These are phyloP conservation scores for Pseudogymnoascus sp. DNA, from an alignment of 2,329 filamentous ascomycete genomes.

Conservation along the genomic window DNA sequence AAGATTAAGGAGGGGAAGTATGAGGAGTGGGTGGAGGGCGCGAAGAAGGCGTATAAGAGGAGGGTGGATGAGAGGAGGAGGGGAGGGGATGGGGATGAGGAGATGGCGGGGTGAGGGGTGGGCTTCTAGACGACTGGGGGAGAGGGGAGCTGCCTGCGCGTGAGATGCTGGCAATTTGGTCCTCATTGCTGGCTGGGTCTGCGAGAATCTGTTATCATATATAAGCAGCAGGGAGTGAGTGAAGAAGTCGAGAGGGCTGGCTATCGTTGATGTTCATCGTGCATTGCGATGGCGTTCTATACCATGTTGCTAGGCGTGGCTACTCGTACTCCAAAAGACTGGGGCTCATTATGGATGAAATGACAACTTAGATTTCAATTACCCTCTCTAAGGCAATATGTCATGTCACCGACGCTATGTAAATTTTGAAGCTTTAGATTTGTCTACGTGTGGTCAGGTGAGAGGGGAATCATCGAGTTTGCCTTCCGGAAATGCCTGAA, in stretches of 20 bases:
- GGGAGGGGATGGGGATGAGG: slow-evolving; percentile 21
- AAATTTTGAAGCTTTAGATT: background rate
- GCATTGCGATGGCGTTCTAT: slow-evolving; percentile 1
- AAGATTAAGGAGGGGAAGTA: slow-evolving; percentile 68
- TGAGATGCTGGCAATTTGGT: background rate
- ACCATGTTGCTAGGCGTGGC: background rate
- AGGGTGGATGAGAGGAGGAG: slow-evolving; percentile 23
- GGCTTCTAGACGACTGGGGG: background rate
- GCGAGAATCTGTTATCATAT: background rate
- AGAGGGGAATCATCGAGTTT: background rate
- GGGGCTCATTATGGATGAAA: background rate
- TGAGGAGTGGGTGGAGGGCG: slow-evolving; percentile 60
- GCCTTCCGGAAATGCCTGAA: background rate
- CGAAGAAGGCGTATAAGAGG: slow-evolving; percentile 47
- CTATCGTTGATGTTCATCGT: background rate
- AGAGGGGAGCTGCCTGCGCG: too few relatives aligned
- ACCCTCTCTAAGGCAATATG: background rate
- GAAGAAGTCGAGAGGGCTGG: background rate
- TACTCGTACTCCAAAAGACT: background rate
- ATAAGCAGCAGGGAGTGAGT: background rate
- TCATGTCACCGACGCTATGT: background rate
- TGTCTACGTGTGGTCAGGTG: background rate
- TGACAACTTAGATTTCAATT: background rate
- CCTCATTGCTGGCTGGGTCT: background rate
- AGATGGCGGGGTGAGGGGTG: slow-evolving; percentile 21